Base-by-base conservation (phyloP, 805 yeast species). In the Yarrowia yakushimensis region DNA sequence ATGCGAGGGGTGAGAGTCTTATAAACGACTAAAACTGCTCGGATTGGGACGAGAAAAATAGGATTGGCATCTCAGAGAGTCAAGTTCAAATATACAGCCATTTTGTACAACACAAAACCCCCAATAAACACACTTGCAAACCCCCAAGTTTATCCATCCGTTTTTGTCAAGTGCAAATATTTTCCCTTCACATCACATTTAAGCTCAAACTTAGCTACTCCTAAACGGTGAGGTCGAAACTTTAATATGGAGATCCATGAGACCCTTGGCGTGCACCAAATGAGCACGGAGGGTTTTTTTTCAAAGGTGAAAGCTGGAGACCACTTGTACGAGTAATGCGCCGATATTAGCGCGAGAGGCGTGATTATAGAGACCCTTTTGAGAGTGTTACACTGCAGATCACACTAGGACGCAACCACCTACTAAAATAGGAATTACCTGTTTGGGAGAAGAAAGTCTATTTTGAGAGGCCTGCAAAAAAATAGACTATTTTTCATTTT, bases 241-340 rank as follows among this genome's bases (percentile, higher is more conserved):
- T 12, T 20, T 4, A n/a, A 22, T 9, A 6, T 30, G 20, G 37
- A 28, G 18, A 31, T 48, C 31, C 55, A 48, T 48, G 39, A 31
- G 39, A 4, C 18, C 31, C 55, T 48, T 48, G 55, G 55, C 55
- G 55, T 48, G 55, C 55, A 48, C 55, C 55, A 48, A 48, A 48
- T 45, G 52, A 45, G 52, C 52, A 45, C n/a, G 8, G 34, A 3
- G 18, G 18, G 37, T 28, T 17, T n/a, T n/a, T n/a, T n/a, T n/a
- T n/a, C n/a, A n/a, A n/a, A n/a, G n/a, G n/a, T n/a, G n/a, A n/a
- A n/a, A n/a, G n/a, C n/a, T n/a, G n/a, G n/a, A n/a, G n/a, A n/a
- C n/a, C n/a, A n/a, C n/a, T n/a, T n/a, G n/a, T n/a, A n/a, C n/a
- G n/a, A n/a, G n/a, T n/a, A n/a, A n/a, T n/a, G n/a, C n/a, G n/a